These are phyloP conservation scores for Metschnikowia similis DNA, from an alignment of 805 yeast species.

Conservation along the genomic window DNA sequence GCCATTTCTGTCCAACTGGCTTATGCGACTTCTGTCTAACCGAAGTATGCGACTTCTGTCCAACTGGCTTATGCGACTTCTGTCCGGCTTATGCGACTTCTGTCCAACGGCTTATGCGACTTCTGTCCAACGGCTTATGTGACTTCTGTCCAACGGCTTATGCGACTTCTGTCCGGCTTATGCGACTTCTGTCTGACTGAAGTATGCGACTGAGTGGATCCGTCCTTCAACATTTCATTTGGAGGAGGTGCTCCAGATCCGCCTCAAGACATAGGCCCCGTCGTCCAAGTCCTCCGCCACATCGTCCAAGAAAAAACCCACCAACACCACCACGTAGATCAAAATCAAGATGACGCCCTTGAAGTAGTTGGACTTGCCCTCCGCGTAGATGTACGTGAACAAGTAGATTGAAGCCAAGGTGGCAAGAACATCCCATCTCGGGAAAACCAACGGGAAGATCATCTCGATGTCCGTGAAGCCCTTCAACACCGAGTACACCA, in stretches of 20 bases:
- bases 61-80: too few relatives aligned
- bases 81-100: too few relatives aligned
- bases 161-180: too few relatives aligned
- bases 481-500: conserved; percentile 59
- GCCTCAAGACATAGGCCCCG: background rate
- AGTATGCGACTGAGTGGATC: too few relatives aligned
- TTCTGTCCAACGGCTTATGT: too few relatives aligned
- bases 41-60: too few relatives aligned
- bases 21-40: too few relatives aligned
- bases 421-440: conserved; percentile 92
- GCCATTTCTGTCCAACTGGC: too few relatives aligned
- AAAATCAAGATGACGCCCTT: conserved; percentile 87
- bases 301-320: conserved; percentile 73
- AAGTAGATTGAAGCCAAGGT: conserved; percentile 79
- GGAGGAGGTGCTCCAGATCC: background rate
- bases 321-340: conserved; percentile 66
- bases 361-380: conserved; percentile 94
- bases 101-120: too few relatives aligned
- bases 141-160: too few relatives aligned
- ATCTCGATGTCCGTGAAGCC: conserved; percentile 37
- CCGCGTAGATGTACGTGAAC: conserved; percentile 92
- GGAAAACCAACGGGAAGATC: conserved; percentile 82
- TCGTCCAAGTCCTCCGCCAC: conserved; percentile 25
- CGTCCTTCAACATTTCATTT: too few relatives aligned
- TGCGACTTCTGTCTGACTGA: too few relatives aligned